These are phyloP conservation scores for Eimeria falciformis DNA, from an alignment of 169 alveolate genomes.

Conservation along the genomic window DNA sequence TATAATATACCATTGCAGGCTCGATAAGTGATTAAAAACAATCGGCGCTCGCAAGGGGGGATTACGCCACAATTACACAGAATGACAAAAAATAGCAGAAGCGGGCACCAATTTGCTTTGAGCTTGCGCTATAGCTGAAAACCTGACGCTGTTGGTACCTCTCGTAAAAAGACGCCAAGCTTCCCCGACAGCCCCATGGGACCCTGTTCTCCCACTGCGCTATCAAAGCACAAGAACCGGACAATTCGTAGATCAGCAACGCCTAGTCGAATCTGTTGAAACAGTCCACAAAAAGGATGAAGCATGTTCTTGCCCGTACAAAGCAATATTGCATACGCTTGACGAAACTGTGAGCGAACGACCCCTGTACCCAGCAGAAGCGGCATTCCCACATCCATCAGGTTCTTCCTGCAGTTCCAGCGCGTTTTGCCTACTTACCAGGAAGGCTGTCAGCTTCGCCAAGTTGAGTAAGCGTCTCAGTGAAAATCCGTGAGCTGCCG, in stretches of 20 bases:
- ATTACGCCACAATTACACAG: no score
- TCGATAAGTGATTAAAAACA: no score
- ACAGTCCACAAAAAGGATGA: not conserved
- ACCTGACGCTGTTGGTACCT: not conserved
- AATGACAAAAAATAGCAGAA: no score
- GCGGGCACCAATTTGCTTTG: no score
- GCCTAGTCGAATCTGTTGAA: conserved; percentile 62
- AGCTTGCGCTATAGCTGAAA: no score
- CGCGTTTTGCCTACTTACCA: conserved; percentile 22
- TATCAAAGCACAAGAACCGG: conserved; percentile 70
- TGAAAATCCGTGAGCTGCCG: conserved; percentile 76
- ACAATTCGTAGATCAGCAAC: conserved; percentile 68
- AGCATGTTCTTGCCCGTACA: no score
- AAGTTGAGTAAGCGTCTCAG: conserved; percentile 70
- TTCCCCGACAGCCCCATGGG: conserved; percentile 77
- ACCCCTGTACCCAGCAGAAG: no score
- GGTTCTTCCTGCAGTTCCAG: not conserved
- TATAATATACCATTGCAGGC: no score
- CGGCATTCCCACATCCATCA: not conserved
- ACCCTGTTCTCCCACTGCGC: conserved; percentile 55
- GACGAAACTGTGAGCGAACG: no score
- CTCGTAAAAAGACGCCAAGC: conserved; percentile 69
- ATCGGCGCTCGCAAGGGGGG: no score
- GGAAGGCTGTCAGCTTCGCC: conserved; percentile 73
- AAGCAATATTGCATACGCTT: no score